Percentiles rank a stretch among this genome's conserved stretches.
phyloP scores from a whole-genome alignment of 345 rosid species.

The Gossypium stocksii region DNA sequence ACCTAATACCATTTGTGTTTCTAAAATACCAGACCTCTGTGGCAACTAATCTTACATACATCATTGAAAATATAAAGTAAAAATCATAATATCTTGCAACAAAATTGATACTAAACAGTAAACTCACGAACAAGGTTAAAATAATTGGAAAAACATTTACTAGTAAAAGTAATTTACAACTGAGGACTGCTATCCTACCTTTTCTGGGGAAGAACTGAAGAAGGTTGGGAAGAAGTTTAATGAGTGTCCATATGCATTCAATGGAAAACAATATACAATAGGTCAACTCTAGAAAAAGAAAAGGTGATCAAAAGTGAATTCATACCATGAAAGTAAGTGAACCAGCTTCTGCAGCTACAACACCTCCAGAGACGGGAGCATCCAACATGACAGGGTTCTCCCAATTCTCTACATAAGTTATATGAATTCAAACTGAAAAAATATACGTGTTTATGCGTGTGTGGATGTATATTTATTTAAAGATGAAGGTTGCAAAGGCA shows the following conservation, averaged over 20 bases:
- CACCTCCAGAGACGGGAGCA: constrained; percentile 98
- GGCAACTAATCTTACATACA: not conserved
- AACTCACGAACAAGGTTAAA: not conserved
- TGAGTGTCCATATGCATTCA: not conserved
- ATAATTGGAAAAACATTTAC: not conserved
- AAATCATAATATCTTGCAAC: not conserved
- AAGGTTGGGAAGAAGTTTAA: not conserved
- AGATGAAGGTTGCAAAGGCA: constrained; percentile 5
- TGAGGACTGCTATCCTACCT: not conserved
- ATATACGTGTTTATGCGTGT: not conserved
- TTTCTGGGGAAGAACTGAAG: not conserved
- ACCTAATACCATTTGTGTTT: not conserved
- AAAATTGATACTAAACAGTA: not conserved
- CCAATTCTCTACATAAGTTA: constrained; percentile 42
- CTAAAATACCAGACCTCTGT: not conserved
- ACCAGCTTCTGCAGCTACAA: constrained; percentile 87
- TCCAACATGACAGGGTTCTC: constrained; percentile 81
- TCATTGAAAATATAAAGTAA: not conserved
- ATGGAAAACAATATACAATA: not conserved
- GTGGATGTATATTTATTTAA: not conserved
- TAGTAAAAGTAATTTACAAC: not conserved
- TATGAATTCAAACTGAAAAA: constrained; percentile 12
- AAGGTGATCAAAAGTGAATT: constrained; percentile 9
- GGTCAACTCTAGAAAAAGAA: not conserved
- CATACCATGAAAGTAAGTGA: constrained; percentile 88